Evolutionary conservation across 345 rosid genomes (phyloP).

Genomic region (Diplotaxis tenuifolia): DNA sequence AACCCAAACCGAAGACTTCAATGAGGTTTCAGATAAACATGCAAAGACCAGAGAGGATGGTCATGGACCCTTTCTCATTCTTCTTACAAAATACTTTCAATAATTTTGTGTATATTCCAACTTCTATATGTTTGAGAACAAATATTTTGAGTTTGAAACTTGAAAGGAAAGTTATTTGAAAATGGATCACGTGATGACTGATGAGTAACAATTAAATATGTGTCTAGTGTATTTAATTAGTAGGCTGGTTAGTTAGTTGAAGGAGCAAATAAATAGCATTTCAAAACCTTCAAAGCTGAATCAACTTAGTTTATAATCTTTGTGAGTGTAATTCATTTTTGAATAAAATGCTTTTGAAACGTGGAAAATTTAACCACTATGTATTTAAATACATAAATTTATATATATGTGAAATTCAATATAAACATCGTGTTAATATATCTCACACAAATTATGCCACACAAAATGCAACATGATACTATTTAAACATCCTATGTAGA

Average conservation of each 20-base stretch:
- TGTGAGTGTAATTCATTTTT: not conserved
- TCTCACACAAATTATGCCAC: not conserved
- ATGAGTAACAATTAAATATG: not conserved
- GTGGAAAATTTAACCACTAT: not conserved
- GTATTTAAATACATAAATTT: not conserved
- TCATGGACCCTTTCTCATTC: slow-evolving; percentile 6
- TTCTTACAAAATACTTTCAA: slow-evolving; percentile 12
- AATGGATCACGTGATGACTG: not conserved
- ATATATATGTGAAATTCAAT: not conserved
- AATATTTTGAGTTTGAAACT: slow-evolving; percentile 16
- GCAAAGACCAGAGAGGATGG: slow-evolving; percentile 17
- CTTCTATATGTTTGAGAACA: slow-evolving; percentile 6
- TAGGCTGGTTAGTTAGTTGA: not conserved
- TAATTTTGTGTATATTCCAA: not conserved
- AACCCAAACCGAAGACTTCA: slow-evolving; percentile 33
- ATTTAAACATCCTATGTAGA: not conserved
- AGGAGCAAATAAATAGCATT: not conserved
- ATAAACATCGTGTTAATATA: not conserved
- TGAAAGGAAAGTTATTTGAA: not conserved
- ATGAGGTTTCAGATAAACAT: slow-evolving; percentile 31
- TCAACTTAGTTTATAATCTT: not conserved
- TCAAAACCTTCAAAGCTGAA: not conserved
- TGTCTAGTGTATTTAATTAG: not conserved
- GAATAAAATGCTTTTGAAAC: not conserved
- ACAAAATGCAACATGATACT: not conserved